These are phyloP conservation scores for Pichia kudriavzevii DNA, from an alignment of 1,139 yeast species.

Conservation along the genomic window DNA sequence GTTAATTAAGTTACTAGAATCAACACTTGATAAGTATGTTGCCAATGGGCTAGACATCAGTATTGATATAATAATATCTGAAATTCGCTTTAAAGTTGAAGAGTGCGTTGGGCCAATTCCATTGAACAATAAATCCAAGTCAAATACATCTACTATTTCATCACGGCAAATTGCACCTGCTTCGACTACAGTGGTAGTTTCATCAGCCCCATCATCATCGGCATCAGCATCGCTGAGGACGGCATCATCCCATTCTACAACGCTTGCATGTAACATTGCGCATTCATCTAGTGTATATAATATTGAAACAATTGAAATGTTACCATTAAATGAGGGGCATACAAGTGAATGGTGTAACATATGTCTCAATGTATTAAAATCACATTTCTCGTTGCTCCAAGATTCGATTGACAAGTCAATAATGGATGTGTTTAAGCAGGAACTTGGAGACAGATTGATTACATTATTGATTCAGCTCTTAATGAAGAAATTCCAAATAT, in stretches of 20 bases:
- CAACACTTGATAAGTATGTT: slow-evolving; percentile 74
- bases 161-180: no score
- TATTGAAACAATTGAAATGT: slow-evolving; percentile 19
- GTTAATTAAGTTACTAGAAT: slow-evolving; percentile 57
- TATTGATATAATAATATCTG: slow-evolving; percentile 77
- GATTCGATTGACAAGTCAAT: slow-evolving; percentile 86
- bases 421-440: slow-evolving; percentile 89
- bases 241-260: background rate
- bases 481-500: slow-evolving; percentile 57
- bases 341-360: slow-evolving; percentile 67
- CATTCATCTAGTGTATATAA: slow-evolving; percentile 29
- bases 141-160: background rate
- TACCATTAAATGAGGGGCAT: slow-evolving; percentile 16
- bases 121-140: slow-evolving; percentile 2
- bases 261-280: background rate
- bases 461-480: slow-evolving; percentile 68
- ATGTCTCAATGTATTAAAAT: slow-evolving; percentile 54
- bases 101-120: slow-evolving; percentile 14
- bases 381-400: slow-evolving; percentile 67
- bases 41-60: slow-evolving; percentile 91
- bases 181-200: background rate
- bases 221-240: slow-evolving; percentile 7
- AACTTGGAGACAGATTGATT: slow-evolving; percentile 82
- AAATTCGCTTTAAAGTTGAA: slow-evolving; percentile 34
- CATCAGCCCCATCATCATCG: slow-evolving; percentile 7